phyloP scores from a whole-genome alignment of 345 rosid species.

The Populus pruinosa region DNA sequence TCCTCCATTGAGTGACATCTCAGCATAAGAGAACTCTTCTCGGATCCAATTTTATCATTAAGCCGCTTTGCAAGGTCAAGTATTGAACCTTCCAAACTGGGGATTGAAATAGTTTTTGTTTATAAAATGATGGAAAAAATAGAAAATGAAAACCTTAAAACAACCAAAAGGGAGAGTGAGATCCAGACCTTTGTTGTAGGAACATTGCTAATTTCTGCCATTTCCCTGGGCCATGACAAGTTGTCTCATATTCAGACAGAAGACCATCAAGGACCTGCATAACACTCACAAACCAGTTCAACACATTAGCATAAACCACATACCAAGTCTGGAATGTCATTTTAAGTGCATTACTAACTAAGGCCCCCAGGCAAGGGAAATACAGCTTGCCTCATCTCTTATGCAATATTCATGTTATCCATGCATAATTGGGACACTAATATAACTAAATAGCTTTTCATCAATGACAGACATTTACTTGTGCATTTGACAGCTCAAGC shows the following conservation, averaged over 20 bases:
- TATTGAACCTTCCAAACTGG: conserved; percentile 91
- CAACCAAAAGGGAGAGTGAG: neutral
- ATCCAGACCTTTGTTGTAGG: conserved; percentile 82
- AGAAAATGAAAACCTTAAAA: conserved; percentile 1
- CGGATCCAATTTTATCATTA: conserved; percentile 73
- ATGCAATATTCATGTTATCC: neutral
- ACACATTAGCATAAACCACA: neutral
- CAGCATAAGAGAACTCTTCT: conserved; percentile 70
- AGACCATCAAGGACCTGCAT: conserved; percentile 80
- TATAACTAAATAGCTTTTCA: neutral
- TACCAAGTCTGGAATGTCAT: neutral
- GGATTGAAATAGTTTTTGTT: neutral
- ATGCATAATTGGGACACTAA: neutral
- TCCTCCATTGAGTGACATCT: conserved; percentile 86
- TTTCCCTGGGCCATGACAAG: conserved; percentile 82
- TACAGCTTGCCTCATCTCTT: neutral
- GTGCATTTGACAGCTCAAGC: conserved; percentile 1
- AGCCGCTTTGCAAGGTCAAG: conserved; percentile 74
- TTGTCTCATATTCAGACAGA: conserved; percentile 67
- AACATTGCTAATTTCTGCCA: conserved; percentile 87
- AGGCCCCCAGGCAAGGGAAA: neutral
- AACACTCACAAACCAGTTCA: conserved; percentile 9
- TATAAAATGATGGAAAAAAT: neutral
- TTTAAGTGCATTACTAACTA: neutral
- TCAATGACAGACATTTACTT: neutral